A percentile compares a stretch with the other conserved stretches of the same genome.
Conservation (phyloP, 1,139 yeast species). For the Diutina catenulata region DNA sequence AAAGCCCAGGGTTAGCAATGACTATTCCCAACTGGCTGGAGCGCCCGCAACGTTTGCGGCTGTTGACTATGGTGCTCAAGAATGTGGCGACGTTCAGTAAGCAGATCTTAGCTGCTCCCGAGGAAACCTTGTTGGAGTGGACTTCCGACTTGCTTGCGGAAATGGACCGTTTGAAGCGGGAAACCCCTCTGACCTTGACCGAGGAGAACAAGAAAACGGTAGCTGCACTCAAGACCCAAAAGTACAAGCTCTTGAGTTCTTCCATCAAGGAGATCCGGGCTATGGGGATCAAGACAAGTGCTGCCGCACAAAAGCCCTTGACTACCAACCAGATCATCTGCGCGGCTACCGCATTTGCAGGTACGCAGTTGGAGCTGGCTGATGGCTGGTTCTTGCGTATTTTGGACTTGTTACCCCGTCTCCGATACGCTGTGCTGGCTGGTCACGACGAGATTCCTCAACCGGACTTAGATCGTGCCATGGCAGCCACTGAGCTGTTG, state of each 20-base stretch:
- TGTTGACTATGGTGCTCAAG: no score
- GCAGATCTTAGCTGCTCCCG: constrained; percentile 18
- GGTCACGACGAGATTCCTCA: constrained; percentile 68
- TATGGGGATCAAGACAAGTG: constrained; percentile 61
- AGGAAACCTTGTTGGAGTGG: constrained; percentile 38
- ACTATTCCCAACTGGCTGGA: no score
- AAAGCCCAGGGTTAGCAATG: no score
- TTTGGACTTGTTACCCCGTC: constrained; percentile 69
- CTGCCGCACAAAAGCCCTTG: constrained; percentile 55
- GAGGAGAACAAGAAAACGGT: constrained; percentile 68
- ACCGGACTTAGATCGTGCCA: constrained; percentile 62
- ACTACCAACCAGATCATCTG: constrained; percentile 52
- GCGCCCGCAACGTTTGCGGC: no score
- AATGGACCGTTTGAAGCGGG: constrained; percentile 53
- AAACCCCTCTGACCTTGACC: constrained; percentile 61
- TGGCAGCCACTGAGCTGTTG: constrained; percentile 71
- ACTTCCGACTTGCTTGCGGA: constrained; percentile 45
- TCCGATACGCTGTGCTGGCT: constrained; percentile 51
- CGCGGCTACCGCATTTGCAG: constrained; percentile 37
- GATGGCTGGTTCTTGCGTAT: constrained; percentile 59
- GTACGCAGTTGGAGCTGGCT: constrained; percentile 26
- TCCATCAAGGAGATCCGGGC: constrained; percentile 61
- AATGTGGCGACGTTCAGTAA: not conserved
- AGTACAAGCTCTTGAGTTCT: constrained; percentile 66
- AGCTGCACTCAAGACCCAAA: constrained; percentile 68